Percentiles rank a stretch among this genome's conserved stretches.
Conservation (phyloP, 306 rosid genomes). For the Geum urbanum region DNA sequence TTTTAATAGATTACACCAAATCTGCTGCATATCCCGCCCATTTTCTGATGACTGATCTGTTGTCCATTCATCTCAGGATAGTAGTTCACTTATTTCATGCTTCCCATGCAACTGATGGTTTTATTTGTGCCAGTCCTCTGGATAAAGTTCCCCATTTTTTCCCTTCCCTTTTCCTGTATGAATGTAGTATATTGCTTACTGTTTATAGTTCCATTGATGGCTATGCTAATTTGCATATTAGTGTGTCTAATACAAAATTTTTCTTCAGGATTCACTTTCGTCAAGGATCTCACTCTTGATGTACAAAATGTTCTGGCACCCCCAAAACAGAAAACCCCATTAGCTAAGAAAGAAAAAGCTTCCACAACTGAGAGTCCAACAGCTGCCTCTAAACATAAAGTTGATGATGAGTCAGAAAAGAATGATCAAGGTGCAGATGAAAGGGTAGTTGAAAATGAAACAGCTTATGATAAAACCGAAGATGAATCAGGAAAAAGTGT, state of each 20-base stretch:
- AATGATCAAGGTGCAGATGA: conserved; percentile 42
- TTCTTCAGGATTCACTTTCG: conserved; percentile 69
- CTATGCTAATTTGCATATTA: neutral
- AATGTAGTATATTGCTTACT: neutral
- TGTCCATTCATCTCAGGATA: neutral
- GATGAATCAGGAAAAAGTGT: conserved; percentile 58
- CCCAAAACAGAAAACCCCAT: conserved; percentile 55
- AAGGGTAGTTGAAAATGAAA: conserved; percentile 64
- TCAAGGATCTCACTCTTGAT: conserved; percentile 84
- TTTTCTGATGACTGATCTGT: neutral
- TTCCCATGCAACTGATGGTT: neutral
- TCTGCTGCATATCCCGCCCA: conserved; percentile 1
- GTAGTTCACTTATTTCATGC: neutral
- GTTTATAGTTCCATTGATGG: neutral
- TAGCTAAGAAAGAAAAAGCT: conserved; percentile 32
- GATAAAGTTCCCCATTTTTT: neutral
- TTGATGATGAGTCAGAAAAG: conserved; percentile 51
- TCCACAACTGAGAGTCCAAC: conserved; percentile 44
- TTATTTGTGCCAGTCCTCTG: neutral
- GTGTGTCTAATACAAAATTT: conserved; percentile 24
- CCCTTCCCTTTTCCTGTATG: neutral
- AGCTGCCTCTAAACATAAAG: conserved; percentile 44
- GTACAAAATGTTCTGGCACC: conserved; percentile 71
- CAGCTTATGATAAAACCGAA: conserved; percentile 54
- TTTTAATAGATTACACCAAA: neutral